Evolutionary conservation across 2,329 filamentous ascomycete species (phyloP), one percentile per base, ranked within the genome.

Genomic region (Nigrospora sphaerica): DNA sequence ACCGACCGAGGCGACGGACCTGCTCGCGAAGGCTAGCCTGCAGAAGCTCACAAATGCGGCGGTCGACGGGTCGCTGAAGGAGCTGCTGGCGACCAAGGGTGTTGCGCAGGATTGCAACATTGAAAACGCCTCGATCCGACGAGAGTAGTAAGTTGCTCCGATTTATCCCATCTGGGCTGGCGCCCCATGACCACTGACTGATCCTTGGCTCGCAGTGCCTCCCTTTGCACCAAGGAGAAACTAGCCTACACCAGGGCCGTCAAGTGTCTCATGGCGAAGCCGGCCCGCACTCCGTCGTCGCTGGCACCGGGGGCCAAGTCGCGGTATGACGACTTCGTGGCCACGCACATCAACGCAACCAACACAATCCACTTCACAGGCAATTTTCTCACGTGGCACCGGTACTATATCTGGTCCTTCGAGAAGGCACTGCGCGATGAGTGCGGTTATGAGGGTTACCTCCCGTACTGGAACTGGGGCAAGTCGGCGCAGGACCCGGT

Each of bases 381-480:
- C 54, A 43, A 32, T 16, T 50, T 50, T 32, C 28, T 50, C 9
- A 36, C 28, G 16, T 50, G 46, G 56, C 55, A 56, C 19, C 39
- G 48, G 12, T 50, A 50, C 36, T 50, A 42, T 19, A 50, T 53
- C 37, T 46, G 35, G 47, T 39, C 43, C 28, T 48, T 34, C 31
- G 32, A 49, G 47, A 32, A 31, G 4, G 47, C 47, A 6, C 39
- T 49, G 7, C 56, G 59, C 33, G 50, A 65, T 6, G 60, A 67
- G 37, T 72, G 69, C 46, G 64, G 65, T 36, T 72, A 70, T 50
- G 61, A 52, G 4, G 68, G 67, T 23, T 55, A 59, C 14, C 59
- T 67, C 44, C 66, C 67, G 12, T 71, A 69, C 55, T 68, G 65
- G 64, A 61, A 63, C 47, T 66, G 61, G 62, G 55, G 57, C 38